Percentiles rank a stretch among this genome's conserved stretches.
These are phyloP conservation scores for Colletotrichum gloeosporioides DNA, from an alignment of 2,329 filamentous ascomycete species.

Conservation along the genomic window DNA sequence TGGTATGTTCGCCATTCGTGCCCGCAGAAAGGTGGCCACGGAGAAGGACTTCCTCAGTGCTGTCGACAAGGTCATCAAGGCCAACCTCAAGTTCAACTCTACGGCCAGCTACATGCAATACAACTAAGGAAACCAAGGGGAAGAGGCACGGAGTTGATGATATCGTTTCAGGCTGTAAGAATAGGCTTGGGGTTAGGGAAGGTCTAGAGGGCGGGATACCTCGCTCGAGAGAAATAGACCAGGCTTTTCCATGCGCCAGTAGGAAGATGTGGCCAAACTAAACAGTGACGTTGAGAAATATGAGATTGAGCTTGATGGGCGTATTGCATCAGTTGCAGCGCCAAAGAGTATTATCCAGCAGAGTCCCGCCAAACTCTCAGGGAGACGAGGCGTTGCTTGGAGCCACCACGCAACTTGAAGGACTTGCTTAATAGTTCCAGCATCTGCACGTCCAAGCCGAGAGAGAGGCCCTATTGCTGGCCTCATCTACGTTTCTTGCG, in stretches of 20 bases:
- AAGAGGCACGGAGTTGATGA: constrained; percentile 7
- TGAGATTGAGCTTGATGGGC: not conserved
- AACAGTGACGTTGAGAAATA: not conserved
- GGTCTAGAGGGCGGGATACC: constrained; percentile 19
- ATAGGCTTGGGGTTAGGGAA: constrained; percentile 23
- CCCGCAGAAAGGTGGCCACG: constrained; percentile 93
- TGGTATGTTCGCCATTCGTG: constrained; percentile 97
- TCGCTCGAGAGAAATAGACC: constrained; percentile 22
- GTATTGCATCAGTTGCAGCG: not conserved
- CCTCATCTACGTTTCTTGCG: not conserved
- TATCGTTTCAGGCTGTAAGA: constrained; percentile 26
- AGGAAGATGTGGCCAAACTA: not conserved
- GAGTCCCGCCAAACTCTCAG: not conserved
- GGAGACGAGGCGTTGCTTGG: not conserved
- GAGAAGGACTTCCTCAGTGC: constrained; percentile 99
- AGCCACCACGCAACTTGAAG: not conserved
- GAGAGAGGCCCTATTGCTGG: not conserved
- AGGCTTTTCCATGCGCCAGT: constrained; percentile 2
- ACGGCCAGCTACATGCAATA: constrained; percentile 99
- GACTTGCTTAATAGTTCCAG: not conserved
- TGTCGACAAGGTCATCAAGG: constrained; percentile 99
- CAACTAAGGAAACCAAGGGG: constrained; percentile 69
- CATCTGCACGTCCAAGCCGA: not conserved
- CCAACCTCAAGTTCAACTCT: constrained; percentile 98
- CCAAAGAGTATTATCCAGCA: not conserved